Conservation (phyloP, 1,284 basidiomycete species). For the Ustilago xerochloae region DNA sequence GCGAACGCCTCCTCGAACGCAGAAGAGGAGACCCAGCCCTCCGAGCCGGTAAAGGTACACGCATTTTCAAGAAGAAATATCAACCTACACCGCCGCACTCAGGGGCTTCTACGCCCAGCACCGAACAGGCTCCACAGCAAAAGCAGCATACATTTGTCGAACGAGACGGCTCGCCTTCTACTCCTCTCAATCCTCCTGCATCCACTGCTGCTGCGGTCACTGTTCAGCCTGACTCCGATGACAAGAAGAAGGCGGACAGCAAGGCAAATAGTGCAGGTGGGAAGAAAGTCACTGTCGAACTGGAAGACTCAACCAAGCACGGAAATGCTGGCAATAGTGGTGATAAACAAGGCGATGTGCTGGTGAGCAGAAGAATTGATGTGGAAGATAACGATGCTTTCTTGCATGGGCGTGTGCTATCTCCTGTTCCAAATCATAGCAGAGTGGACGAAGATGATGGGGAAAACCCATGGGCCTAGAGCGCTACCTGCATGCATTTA, state of each 20-base stretch:
- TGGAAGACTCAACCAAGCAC: conserved; percentile 6
- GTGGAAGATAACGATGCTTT: conserved; percentile 28
- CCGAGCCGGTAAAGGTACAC: conserved; percentile 47
- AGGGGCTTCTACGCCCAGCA: conserved; percentile 12
- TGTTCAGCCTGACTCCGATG: neutral
- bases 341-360: conserved; percentile 1
- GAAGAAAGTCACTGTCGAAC: conserved; percentile 9
- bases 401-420: conserved; percentile 20
- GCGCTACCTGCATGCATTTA: neutral
- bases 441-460: conserved; percentile 15
- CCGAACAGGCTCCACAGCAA: neutral
- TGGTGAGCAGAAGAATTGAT: conserved; percentile 27
- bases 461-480: conserved; percentile 28
- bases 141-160: neutral
- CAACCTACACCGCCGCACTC: conserved; percentile 29
- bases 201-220: conserved; percentile 26
- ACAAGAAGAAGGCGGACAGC: neutral
- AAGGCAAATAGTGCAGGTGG: too few species aligned
- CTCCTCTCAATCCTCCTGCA: conserved; percentile 27
- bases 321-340: neutral
- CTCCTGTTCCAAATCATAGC: neutral
- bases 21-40: conserved; percentile 57
- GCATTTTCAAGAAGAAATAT: conserved; percentile 57
- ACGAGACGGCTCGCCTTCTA: conserved; percentile 12
- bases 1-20: conserved; percentile 52